Evolutionary conservation across 495 filamentous ascomycete species (phyloP), one percentile per base, ranked within the genome.

Genomic region (Trichoderma erinaceum): DNA sequence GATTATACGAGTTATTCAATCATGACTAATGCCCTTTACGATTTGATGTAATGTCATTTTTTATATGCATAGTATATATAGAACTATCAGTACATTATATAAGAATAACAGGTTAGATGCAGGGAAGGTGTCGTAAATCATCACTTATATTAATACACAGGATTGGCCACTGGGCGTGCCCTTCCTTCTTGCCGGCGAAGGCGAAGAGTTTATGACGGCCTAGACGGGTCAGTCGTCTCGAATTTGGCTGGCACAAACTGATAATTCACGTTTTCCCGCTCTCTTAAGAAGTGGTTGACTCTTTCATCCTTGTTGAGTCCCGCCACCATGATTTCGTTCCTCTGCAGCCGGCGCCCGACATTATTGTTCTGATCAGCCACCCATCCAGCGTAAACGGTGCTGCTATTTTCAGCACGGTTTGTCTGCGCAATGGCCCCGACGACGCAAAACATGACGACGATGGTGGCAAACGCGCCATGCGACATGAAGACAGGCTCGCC

Each of bases 221-320:
- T 35, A 32, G 56, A 6, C 8, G 10, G 56, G 27, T 61, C 25
- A 32, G 56, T 32, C 12, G 23, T n/a, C 16, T 68, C 67, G 41
- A 50, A 65, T 27, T 68, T 68, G 11, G 13, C 29, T 25, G 67
- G 67, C 58, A 41, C 38, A 48, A 48, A 68, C 35, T 44, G 38
- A 16, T 25, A 68, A 7, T 43, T 63, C 5, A 29, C 27, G 41
- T 68, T 68, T 63, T 94, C 88, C 68, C 90, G 83, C 46, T 88
- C 84, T 72, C 85, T 82, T 25, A 96, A 72, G 72, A 96, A 96
- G n/a, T 75, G 83, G 70, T 91, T 79, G 43, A 97, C 84, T 65
- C 90, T 83, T 69, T 86, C 87, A 61, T 91, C 84, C 48, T 81
- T 84, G 66, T 77, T 80, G 68, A 83, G 80, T 41, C 78, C 74